phyloP scores from a whole-genome alignment of 2,329 filamentous ascomycete genomes.

The Colletotrichum horii region DNA sequence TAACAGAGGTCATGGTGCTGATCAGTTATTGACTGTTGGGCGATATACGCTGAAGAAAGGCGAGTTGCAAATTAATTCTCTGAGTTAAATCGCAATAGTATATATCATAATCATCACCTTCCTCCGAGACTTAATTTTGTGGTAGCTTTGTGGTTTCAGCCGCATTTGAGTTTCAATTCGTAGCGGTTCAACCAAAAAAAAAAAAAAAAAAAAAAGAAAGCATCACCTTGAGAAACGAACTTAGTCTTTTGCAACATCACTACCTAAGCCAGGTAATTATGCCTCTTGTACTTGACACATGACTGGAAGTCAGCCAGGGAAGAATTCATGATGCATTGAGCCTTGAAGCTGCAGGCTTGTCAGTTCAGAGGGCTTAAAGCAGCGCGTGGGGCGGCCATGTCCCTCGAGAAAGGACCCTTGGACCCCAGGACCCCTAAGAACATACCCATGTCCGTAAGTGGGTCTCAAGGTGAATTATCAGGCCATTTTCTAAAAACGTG shows the following conservation, averaged over 20 bases:
- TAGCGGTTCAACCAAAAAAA: fast-evolving
- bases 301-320: background rate
- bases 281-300: background rate
- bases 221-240: background rate
- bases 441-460: background rate
- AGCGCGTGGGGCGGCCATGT: background rate
- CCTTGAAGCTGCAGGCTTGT: background rate
- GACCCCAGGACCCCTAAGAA: background rate
- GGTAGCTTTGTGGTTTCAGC: background rate
- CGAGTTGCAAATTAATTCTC: too few species aligned
- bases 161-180: background rate
- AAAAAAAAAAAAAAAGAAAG: too few species aligned
- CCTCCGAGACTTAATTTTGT: too few species aligned
- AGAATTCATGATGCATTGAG: background rate
- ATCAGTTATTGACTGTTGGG: too few species aligned
- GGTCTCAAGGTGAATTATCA: background rate
- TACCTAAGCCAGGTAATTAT: background rate
- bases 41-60: too few species aligned
- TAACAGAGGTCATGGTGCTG: background rate
- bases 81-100: too few species aligned
- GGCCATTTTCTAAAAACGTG: constrained; percentile 1
- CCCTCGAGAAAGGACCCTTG: background rate
- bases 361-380: background rate
- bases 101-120: too few species aligned
- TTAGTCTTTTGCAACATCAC: background rate